These are phyloP conservation scores for Persicaria tinctoria DNA, from an alignment of 148 eudicot genomes.

Conservation along the genomic window DNA sequence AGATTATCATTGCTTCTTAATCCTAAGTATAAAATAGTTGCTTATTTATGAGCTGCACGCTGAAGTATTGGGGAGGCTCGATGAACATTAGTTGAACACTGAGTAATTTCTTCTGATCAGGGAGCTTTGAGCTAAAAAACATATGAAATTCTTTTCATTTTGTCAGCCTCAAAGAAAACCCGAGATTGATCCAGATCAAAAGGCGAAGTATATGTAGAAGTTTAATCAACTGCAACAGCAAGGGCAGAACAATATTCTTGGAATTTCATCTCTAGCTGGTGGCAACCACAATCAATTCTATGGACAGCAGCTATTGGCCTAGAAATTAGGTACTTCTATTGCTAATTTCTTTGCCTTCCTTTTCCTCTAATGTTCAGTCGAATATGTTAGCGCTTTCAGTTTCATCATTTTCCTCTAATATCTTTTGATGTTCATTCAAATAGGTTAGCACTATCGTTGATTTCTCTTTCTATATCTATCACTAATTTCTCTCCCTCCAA, in stretches of 20 bases:
- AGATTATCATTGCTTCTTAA: not conserved
- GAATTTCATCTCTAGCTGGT: conserved; percentile 64
- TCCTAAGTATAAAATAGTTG: not conserved
- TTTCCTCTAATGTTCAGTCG: too few species aligned
- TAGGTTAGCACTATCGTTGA: too few species aligned
- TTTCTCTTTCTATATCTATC: too few species aligned
- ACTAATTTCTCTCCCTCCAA: too few species aligned
- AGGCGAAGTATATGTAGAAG: conserved; percentile 78
- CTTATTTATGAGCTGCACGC: not conserved
- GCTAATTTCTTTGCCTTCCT: too few species aligned
- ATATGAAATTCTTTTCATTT: too few species aligned
- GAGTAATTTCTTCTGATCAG: not conserved
- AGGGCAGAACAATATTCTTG: conserved; percentile 72
- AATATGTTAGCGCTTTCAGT: too few species aligned
- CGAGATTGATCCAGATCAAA: conserved; percentile 95
- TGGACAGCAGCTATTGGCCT: too few species aligned
- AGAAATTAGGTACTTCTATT: too few species aligned
- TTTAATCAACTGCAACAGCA: conserved; percentile 90
- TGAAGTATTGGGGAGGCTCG: not conserved
- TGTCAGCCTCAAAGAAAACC: too few species aligned
- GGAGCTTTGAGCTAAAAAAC: conserved; percentile 8
- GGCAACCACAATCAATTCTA: conserved; percentile 74
- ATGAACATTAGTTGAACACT: not conserved
- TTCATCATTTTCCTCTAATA: too few species aligned
- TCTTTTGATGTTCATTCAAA: too few species aligned